Evolutionary conservation across 352 stramenopile species (phyloP).

Genomic region (Globisporangium alternatum): DNA sequence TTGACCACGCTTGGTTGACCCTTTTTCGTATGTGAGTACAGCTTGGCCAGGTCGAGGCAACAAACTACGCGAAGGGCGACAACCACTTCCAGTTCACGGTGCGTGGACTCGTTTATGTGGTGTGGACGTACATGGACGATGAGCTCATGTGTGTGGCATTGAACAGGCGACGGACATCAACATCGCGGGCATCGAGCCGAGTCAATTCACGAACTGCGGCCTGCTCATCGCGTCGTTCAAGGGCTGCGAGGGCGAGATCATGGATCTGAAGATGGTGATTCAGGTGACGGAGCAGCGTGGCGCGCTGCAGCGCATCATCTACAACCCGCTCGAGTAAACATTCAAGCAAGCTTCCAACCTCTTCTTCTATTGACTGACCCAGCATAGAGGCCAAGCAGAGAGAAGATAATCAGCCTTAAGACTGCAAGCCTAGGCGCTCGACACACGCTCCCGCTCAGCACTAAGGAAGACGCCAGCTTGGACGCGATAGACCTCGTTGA

Average conservation of each 20-base stretch:
- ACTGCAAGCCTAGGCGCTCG: background rate
- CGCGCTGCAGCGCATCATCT: slow-evolving; percentile 81
- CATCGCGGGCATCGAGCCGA: slow-evolving; percentile 70
- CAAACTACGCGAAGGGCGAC: slow-evolving; percentile 57
- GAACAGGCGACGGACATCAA: slow-evolving; percentile 61
- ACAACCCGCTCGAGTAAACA: slow-evolving; percentile 79
- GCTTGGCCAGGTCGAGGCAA: slow-evolving; percentile 61
- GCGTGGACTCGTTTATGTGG: slow-evolving; percentile 16
- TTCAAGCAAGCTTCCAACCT: background rate
- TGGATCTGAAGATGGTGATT: slow-evolving; percentile 88
- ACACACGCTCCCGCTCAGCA: background rate
- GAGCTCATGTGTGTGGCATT: background rate
- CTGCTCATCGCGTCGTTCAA: slow-evolving; percentile 83
- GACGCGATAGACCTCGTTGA: slow-evolving; percentile 37
- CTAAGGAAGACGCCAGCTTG: slow-evolving; percentile 29
- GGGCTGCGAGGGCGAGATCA: slow-evolving; percentile 63
- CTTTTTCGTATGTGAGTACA: slow-evolving; percentile 32
- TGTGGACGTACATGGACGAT: background rate
- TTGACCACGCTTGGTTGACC: slow-evolving; percentile 24
- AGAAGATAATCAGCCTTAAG: background rate
- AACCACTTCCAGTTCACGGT: slow-evolving; percentile 89
- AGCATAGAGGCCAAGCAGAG: background rate
- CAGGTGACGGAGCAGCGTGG: slow-evolving; percentile 81
- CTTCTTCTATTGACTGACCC: background rate
- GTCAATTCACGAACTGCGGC: slow-evolving; percentile 86